Conservation (phyloP, 2,329 filamentous ascomycete genomes). For the Alternaria sp. region DNA sequence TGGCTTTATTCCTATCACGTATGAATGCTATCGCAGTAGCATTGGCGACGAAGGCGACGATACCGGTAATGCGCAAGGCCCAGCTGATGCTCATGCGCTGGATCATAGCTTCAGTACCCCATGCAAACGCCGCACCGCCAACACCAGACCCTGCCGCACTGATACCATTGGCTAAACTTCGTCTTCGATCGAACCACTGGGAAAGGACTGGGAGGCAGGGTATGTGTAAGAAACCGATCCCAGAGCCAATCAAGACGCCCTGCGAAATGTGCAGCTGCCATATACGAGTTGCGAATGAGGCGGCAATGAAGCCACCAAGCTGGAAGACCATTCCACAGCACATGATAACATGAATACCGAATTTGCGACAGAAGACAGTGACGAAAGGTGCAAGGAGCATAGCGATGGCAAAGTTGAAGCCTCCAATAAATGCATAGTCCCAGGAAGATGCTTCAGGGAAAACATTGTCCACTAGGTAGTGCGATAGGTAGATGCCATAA, state of each 20-base stretch:
- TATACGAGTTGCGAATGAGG: conserved; percentile 48
- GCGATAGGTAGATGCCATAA: conserved; percentile 56
- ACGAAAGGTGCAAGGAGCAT: conserved; percentile 48
- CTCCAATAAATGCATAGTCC: conserved; percentile 54
- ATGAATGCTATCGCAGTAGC: conserved; percentile 40
- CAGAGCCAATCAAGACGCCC: conserved; percentile 52
- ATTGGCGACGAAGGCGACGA: conserved; percentile 40
- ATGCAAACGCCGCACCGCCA: conserved; percentile 48
- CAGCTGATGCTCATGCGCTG: conserved; percentile 48
- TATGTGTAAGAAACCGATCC: conserved; percentile 54
- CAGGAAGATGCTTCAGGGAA: conserved; percentile 47
- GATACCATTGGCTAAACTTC: conserved; percentile 55
- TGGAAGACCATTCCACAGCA: conserved; percentile 45
- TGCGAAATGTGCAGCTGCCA: conserved; percentile 56
- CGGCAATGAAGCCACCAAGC: conserved; percentile 46
- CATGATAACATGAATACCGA: conserved; percentile 43
- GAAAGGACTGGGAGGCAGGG: conserved; percentile 49
- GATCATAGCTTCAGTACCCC: conserved; percentile 52
- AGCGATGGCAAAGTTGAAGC: conserved; percentile 48
- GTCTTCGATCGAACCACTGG: conserved; percentile 54
- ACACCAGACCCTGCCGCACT: conserved; percentile 52
- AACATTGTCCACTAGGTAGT: conserved; percentile 49
- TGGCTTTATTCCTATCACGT: conserved; percentile 45
- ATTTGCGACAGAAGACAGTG: conserved; percentile 36
- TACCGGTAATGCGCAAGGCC: conserved; percentile 53